phyloP scores from a whole-genome alignment of 768 basidiomycete species.

The Leccinum boreale region DNA sequence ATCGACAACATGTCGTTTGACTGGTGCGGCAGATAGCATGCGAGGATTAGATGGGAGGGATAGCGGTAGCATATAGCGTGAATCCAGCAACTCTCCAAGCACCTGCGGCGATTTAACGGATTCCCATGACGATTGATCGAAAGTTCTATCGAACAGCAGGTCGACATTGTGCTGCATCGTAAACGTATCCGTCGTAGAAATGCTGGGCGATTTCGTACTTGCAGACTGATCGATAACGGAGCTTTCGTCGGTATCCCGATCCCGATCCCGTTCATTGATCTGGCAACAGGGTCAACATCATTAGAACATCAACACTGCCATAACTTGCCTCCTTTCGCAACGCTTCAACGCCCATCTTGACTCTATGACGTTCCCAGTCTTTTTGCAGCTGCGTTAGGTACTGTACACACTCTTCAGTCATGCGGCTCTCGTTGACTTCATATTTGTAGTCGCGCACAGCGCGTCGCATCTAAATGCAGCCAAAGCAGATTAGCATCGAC shows the following conservation, averaged over 20 bases:
- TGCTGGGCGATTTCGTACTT: conserved; percentile 27
- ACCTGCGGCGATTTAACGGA: conserved; percentile 76
- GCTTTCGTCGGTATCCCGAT: conserved; percentile 34
- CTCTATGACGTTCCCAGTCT: conserved; percentile 93
- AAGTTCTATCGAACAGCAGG: conserved; percentile 67
- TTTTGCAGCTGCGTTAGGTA: conserved; percentile 94
- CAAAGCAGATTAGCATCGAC: neutral
- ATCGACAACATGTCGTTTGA: conserved; percentile 31
- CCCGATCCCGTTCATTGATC: conserved; percentile 68
- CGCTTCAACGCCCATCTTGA: conserved; percentile 82
- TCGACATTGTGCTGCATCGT: conserved; percentile 63
- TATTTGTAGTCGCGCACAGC: conserved; percentile 92
- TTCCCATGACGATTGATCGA: conserved; percentile 70
- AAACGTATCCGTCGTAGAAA: conserved; percentile 34
- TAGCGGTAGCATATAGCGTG: conserved; percentile 88
- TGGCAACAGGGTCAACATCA: conserved; percentile 25
- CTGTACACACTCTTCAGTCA: conserved; percentile 94
- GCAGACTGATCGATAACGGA: conserved; percentile 41
- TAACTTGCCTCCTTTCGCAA: conserved; percentile 71
- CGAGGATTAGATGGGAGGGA: conserved; percentile 79
- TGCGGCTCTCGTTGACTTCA: conserved; percentile 87
- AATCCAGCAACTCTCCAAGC: conserved; percentile 89
- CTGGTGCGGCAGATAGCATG: conserved; percentile 68
- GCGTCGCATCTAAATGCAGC: conserved; percentile 68
- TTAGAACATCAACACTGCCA: neutral